These are phyloP conservation scores for Chrysanthemum seticuspe DNA, from an alignment of 129 eudicot species.

Conservation along the genomic window DNA sequence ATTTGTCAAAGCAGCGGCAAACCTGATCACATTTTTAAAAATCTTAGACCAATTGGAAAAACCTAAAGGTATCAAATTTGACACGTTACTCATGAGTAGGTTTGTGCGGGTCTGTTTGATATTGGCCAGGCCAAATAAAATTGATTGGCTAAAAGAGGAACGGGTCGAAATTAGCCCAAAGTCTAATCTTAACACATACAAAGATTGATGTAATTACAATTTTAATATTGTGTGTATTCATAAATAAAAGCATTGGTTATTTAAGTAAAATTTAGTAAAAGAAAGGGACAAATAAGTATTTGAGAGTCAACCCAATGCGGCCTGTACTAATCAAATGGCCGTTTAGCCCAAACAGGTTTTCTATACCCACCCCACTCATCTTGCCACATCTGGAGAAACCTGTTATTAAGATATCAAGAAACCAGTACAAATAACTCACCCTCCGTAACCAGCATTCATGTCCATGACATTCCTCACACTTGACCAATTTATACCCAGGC, in stretches of 20 bases:
- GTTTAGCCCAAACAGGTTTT: background rate
- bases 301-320: background rate
- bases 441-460: constrained; percentile 98
- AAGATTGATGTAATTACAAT: too few species aligned
- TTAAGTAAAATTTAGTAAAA: background rate
- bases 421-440: constrained; percentile 46
- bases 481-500: constrained; percentile 72
- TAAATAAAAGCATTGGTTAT: too few species aligned
- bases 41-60: background rate
- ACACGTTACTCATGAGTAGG: background rate
- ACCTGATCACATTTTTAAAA: constrained; percentile 39
- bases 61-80: background rate
- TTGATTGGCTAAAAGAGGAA: too few species aligned
- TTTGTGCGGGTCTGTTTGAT: too few species aligned
- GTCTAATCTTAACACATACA: too few species aligned
- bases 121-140: too few species aligned
- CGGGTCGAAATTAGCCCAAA: background rate
- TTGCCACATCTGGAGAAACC: background rate
- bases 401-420: background rate
- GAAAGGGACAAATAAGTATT: background rate
- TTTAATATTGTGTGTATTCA: too few species aligned
- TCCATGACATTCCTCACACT: constrained; percentile 89
- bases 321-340: background rate
- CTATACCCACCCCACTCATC: background rate
- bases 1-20: constrained; percentile 79